Evolutionary conservation across 208 protist genomes (phyloP), one percentile per base, ranked within the genome.

Genomic region (Trypanosoma conorhini): DNA sequence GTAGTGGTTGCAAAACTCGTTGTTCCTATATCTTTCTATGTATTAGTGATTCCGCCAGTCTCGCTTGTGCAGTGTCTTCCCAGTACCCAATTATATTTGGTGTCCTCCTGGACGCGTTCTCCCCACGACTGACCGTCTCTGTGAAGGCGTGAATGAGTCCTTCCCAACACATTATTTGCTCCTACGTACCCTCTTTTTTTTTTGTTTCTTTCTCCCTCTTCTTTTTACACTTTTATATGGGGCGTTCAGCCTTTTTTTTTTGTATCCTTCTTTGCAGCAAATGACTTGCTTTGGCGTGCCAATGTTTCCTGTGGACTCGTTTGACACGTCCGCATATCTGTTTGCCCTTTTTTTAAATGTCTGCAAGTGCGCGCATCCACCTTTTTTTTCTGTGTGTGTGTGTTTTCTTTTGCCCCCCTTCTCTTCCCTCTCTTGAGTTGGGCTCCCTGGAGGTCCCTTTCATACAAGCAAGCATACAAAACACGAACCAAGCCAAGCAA

Each of bases 171-270:
- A 60, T 38, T 26, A 60, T 28, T 57, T 26, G 21, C 19, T 12
- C 1, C 30, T 30, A n/a, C 21, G 8, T 31, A 10, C 26, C 1
- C n/a, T 30, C 50, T 21, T 7, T 55, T 21, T 55, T 55, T 42
- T 38, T 24, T 67, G 5, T 8, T 63, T 70, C 70, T 51, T 56
- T 9, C 44, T 30, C 28, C 35, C 7, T 19, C 57, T 74, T 77
- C 52, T 28, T 71, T 76, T 10, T 65, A 38, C 33, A 38, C 7
- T 2, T 7, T 38, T 38, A 38, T 38, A 38, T 38, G 33, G 33
- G 33, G 33, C 33, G 33, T 62, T 75, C 13, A 67, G 69, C 63
- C 30, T 76, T 82, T 70, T 63, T 57, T 65, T 63, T 48, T 51
- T 46, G 42, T 46, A 10, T 46, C n/a, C n/a, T 46, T 3, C 42